Evolutionary conservation across 1,284 basidiomycete genomes (phyloP).

Genomic region (Pseudozyma sp.): DNA sequence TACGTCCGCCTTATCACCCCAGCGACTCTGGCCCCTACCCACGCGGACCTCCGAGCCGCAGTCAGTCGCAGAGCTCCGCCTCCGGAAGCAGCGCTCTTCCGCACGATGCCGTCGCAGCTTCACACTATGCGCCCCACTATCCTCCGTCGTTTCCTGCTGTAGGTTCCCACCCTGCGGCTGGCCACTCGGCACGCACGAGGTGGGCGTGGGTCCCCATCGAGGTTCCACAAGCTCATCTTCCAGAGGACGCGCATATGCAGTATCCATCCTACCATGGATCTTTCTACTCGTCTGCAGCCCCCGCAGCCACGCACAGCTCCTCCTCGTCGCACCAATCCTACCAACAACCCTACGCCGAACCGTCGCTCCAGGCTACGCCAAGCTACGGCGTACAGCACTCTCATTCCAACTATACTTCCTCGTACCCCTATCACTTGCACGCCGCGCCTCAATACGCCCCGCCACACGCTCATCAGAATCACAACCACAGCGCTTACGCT

Average conservation of each 20-base stretch:
- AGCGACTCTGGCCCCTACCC: conserved; percentile 16
- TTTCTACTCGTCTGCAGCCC: conserved; percentile 20
- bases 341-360: conserved; percentile 20
- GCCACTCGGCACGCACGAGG: conserved; percentile 38
- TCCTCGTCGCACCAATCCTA: conserved; percentile 21
- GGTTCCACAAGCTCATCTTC: conserved; percentile 36
- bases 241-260: conserved; percentile 34
- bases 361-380: conserved; percentile 3
- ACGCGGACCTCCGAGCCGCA: conserved; percentile 16
- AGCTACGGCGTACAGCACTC: conserved; percentile 17
- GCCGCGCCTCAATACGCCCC: conserved; percentile 19
- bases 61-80: conserved; percentile 32
- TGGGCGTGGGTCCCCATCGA: conserved; percentile 52
- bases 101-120: conserved; percentile 17
- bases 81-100: conserved; percentile 11
- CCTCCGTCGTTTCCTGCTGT: conserved; percentile 27
- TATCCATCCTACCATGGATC: conserved; percentile 26
- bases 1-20: conserved; percentile 10
- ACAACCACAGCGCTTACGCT: conserved; percentile 10
- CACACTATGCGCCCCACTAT: conserved; percentile 21
- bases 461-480: conserved; percentile 9
- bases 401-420: conserved; percentile 13
- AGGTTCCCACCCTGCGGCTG: conserved; percentile 21
- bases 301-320: conserved; percentile 12
- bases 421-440: conserved; percentile 22